Evolutionary conservation across 495 filamentous ascomycete species (phyloP).

Genomic region (Aspergillus cavernicola): DNA sequence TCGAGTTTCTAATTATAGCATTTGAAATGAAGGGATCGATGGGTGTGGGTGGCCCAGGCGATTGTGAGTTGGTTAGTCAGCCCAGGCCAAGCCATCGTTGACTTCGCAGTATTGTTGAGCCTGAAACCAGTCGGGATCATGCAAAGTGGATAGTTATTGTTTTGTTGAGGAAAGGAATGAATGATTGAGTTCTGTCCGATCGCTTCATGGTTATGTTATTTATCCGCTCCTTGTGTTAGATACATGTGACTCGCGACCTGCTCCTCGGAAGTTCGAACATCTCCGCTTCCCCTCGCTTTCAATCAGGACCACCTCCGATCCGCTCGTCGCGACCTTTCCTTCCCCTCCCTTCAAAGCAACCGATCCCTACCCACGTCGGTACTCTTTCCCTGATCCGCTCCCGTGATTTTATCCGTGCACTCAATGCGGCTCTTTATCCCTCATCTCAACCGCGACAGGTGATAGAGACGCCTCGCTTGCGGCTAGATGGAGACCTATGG

Average conservation of each 20-base stretch:
- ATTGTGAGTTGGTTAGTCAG: constrained; percentile 20
- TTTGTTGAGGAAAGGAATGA: constrained; percentile 1
- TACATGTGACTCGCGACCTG: constrained; percentile 7
- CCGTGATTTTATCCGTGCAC: not conserved
- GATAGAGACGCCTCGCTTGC: constrained; percentile 33
- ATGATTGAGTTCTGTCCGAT: not conserved
- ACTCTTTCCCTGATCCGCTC: not conserved
- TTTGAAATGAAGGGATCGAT: too few relatives aligned
- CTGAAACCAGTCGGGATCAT: constrained; percentile 18
- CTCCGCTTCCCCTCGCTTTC: not conserved
- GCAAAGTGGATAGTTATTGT: constrained; percentile 1
- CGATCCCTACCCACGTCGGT: not conserved
- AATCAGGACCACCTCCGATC: not conserved
- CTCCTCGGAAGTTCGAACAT: not conserved
- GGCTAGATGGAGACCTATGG: constrained; percentile 49
- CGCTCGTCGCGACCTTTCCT: too few relatives aligned
- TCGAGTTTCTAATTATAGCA: too few relatives aligned
- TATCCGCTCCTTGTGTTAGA: not conserved
- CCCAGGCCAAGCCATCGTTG: constrained; percentile 13
- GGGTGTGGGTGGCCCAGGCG: constrained; percentile 6
- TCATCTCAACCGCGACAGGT: constrained; percentile 32
- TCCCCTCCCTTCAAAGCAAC: constrained; percentile 15
- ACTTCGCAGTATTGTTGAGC: not conserved
- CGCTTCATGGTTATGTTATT: not conserved
- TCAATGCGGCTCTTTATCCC: constrained; percentile 37